phyloP scores from a whole-genome alignment of 495 filamentous ascomycete genomes.

The Platismatia glauca region DNA sequence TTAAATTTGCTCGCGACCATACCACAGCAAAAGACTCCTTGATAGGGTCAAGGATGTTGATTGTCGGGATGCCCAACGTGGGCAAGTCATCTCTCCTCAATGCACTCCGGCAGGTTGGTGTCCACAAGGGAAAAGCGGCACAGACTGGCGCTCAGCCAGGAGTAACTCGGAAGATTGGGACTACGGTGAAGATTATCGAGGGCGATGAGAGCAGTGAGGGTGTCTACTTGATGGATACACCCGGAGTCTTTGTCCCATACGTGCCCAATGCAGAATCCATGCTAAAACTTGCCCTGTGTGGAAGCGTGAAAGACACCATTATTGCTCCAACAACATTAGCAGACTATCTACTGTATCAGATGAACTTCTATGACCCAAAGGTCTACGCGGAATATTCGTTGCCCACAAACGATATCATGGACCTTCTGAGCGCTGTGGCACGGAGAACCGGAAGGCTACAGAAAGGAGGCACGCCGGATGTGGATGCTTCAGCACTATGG shows the following conservation, averaged over 20 bases:
- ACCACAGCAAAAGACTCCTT: constrained; percentile 42
- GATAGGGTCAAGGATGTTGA: constrained; percentile 65
- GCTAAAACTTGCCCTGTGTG: constrained; percentile 84
- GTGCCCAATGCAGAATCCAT: constrained; percentile 76
- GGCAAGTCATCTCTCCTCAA: constrained; percentile 88
- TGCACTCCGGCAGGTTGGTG: constrained; percentile 60
- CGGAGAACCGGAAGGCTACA: constrained; percentile 62
- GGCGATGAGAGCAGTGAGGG: constrained; percentile 38
- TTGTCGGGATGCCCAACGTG: constrained; percentile 96
- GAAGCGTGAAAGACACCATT: constrained; percentile 82
- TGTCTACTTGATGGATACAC: constrained; percentile 64
- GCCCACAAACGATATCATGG: constrained; percentile 74
- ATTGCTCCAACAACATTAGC: constrained; percentile 66
- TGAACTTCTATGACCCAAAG: constrained; percentile 54
- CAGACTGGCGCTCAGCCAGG: constrained; percentile 80
- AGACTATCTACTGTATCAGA: constrained; percentile 78
- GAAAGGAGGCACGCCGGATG: constrained; percentile 64
- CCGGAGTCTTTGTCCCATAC: constrained; percentile 89
- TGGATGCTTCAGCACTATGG: constrained; percentile 70
- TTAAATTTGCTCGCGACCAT: constrained; percentile 46
- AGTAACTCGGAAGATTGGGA: constrained; percentile 76
- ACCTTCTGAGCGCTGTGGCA: constrained; percentile 60
- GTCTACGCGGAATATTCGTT: constrained; percentile 55
- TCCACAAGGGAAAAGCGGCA: constrained; percentile 66
- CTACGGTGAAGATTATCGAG: constrained; percentile 71